Evolutionary conservation across 495 filamentous ascomycete species (phyloP), one percentile per base, ranked within the genome.

Genomic region (Sphaerosporella brunnea): DNA sequence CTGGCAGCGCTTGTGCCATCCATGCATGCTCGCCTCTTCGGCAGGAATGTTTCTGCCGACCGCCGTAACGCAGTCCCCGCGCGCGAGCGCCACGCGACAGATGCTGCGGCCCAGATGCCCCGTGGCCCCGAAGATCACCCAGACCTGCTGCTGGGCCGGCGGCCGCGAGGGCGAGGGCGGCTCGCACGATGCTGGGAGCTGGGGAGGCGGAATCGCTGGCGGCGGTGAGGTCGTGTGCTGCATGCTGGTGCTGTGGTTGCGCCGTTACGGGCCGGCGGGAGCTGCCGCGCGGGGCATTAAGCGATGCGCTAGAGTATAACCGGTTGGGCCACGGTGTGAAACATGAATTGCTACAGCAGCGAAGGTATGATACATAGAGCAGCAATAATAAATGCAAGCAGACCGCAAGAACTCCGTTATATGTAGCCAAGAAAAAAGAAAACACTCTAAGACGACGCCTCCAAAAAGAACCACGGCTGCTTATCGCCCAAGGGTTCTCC

Each of bases 31-130:
- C 38, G 71, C 67, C 53, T 80, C 74, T 2, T 76, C 73, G 40
- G 69, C 79, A 52, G 85, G 82, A 58, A 90, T 82, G 52, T 80
- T 77, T 24, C 83, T 78, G 3, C 90, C 90, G 2, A 93, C 86
- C 11, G 87, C 84, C 7, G 78, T 75, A 50, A 95, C 87, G n/a
- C 82, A 71, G 56, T 97, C 90, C 49, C 79, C 78, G 53, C 84
- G 77, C 19, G 74, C 67, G n/a, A 96, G 70, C 16, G 78, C 80
- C 25, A 73, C 76, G 51, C 84, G 84, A 37, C 84, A 82, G 19
- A 97, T 74, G 9, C 81, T 88, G 42, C 86, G 82, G 52, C 90
- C 90, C 69, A 96, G 92, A 57, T 97, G 90, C 44, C 90, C 90
- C 3, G 86, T 95, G 35, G 84, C 85, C 36, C 90, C 90, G 63